Base-by-base conservation (phyloP, 139 green algal species). In the Micromonas commoda region DNA sequence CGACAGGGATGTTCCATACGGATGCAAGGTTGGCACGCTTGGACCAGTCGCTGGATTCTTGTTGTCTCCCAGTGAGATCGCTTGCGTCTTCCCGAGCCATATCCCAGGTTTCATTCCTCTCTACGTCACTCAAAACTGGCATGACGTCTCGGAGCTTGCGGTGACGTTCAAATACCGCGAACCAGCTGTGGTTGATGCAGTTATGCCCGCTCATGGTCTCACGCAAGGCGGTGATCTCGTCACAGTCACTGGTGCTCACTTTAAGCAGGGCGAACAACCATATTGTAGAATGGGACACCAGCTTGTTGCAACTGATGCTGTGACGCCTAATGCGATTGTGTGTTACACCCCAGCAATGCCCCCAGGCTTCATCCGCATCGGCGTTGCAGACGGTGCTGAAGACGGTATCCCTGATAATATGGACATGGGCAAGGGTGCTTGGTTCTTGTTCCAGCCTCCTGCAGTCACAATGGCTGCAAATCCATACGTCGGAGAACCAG, bases 41-140 rank as follows among this genome's bases (percentile, higher is more conserved):
- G 20, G 66, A 13, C 66, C 66, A 16, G 31, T 73, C 66, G 20
- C 20, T 20, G n/a, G 9, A 24, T 5, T 5, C 23, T 51, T 28
- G 66, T 16, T 73, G 20, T 26, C 9, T 13, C 20, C 9, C 4
- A 39, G 23, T 24, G 66, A 73, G 21, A 45, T 73, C 5, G 5
- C 26, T n/a, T 51, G 20, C 66, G 66, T 51, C 66, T 20, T 31
- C 5, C 66, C 66, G 23, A 73, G 66, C 51, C 66, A 73, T 73
- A 26, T 5, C 66, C 20, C 21, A 13, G 5, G 23, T 53, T 45
- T 39, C 66, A 21, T 73, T 38, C 9, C 19, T 38, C 9, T 52
- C 5, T 29, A 28, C 28, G 29, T 51, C 5, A 6, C 23, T 38
- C 29, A 39, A 5, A 73, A 73, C 29, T 6, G 19, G 5, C 66